Conservation (phyloP, 1,139 yeast species). For the Blastobotrys aristatus region DNA sequence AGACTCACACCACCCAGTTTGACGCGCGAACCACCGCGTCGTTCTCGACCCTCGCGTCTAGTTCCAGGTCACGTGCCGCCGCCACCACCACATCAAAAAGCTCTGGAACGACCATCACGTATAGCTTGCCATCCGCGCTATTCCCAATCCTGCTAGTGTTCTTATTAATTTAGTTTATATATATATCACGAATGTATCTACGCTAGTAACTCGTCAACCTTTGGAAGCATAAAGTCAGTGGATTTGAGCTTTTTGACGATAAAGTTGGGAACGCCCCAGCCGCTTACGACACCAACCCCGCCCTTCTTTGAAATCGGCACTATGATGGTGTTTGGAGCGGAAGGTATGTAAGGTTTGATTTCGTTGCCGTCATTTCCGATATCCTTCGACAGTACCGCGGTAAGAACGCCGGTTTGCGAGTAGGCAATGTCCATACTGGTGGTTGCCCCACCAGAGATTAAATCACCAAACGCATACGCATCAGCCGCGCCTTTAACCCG, state of each 20-base stretch:
- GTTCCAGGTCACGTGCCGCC: not conserved
- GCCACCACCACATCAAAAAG: not conserved
- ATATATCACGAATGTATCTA: no score
- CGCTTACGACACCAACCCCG: constrained; percentile 23
- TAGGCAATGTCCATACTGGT: constrained; percentile 19
- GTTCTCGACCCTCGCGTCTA: not conserved
- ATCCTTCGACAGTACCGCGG: constrained; percentile 20
- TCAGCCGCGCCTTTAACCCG: constrained; percentile 22
- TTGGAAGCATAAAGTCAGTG: constrained; percentile 21
- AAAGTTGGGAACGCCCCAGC: constrained; percentile 23
- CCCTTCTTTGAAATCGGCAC: constrained; percentile 21
- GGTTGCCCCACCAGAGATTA: constrained; percentile 15
- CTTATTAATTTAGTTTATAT: no score
- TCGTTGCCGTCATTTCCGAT: constrained; percentile 3
- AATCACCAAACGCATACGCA: constrained; percentile 29
- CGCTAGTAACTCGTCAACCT: constrained; percentile 13
- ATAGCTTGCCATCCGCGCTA: no score
- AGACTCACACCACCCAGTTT: constrained; percentile 10
- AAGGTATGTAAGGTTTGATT: not conserved
- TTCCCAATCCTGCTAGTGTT: no score
- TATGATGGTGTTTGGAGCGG: constrained; percentile 13
- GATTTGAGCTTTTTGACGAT: constrained; percentile 18
- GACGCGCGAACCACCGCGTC: not conserved
- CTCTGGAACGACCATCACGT: not conserved
- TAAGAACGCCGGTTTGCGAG: constrained; percentile 16